Base-by-base conservation (phyloP, 1,284 basidiomycete genomes). In the Fomitopsis palustris region DNA sequence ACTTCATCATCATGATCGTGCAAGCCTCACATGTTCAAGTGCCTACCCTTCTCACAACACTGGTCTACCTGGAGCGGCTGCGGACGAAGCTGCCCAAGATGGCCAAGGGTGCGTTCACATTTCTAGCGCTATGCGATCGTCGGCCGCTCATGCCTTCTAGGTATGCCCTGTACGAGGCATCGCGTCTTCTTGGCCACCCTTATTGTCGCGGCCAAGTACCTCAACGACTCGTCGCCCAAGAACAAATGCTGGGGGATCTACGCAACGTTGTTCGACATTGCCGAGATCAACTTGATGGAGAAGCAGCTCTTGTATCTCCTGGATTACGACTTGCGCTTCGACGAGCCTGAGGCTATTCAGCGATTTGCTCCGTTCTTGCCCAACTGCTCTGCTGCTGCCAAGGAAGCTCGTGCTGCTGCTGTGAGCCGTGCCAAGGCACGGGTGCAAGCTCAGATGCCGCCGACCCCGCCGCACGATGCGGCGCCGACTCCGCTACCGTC, bases 251-350 rank as follows among this genome's bases (percentile, higher is more conserved):
- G 95, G 95, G 83, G 86, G 57, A 72, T 76, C 57, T 94, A 96
- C 74, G 92, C 88, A 21, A 78, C 81, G 62, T 85, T 96, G 72
- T 92, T 90, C 71, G 81, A 86, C 67, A 75, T 85, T 55, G 74
- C 78, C n/a, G 89, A 92, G 75, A 86, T 98, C 75, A 98, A 96
- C 76, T 81, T 96, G 65, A 98, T 98, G 96, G 96, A 98, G 80
- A 92, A 90, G 77, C 95, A 98, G 75, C 83, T 97, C 33, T 82
- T 97, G 56, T 90, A 83, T 74, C 80, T 97, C 60, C 84, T 97
- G 63, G 91, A 95, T 75, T 96, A 91, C 69, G 90, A 96, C 72
- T 84, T 97, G 54, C 85, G 89, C 47, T 94, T 96, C 75, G 81
- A 84, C 66, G 95, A 96, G 75, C 73, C 77, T 41, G 92, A 95